These are phyloP conservation scores for Cutaneotrichosporon cyanovorans DNA, from an alignment of 1,284 basidiomycete species.

Conservation along the genomic window DNA sequence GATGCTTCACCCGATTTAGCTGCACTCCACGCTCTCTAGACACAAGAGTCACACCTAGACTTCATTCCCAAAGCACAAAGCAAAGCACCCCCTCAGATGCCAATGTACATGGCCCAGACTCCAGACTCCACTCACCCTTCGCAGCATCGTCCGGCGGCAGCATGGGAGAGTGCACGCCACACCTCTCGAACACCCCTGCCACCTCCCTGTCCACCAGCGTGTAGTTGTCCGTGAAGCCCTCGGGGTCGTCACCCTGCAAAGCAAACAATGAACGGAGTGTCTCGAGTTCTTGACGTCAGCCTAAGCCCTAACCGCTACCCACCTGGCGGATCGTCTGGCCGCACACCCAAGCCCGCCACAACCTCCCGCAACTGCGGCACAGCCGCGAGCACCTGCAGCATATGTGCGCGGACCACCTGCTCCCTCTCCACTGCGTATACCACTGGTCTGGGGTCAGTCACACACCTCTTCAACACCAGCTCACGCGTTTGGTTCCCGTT, in stretches of 20 bases:
- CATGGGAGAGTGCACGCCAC: no score
- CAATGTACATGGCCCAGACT: no score
- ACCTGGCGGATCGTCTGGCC: neutral
- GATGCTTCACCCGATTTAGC: no score
- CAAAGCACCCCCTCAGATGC: no score
- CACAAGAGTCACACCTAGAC: no score
- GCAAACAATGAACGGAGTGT: neutral
- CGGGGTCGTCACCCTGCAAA: neutral
- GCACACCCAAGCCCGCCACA: neutral
- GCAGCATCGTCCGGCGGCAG: no score
- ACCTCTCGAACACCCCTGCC: neutral
- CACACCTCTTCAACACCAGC: constrained; percentile 11
- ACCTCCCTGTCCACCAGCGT: neutral
- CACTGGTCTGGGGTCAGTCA: constrained; percentile 10
- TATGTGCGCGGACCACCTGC: constrained; percentile 25
- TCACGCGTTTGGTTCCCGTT: constrained; percentile 27
- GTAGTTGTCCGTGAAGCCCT: neutral
- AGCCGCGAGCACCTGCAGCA: constrained; percentile 35
- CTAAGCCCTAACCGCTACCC: neutral
- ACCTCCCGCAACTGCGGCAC: constrained; percentile 33
- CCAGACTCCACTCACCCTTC: no score
- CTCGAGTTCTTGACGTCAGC: neutral
- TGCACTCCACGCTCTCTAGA: no score
- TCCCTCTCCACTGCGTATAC: constrained; percentile 9
- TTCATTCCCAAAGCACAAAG: no score